phyloP scores from a whole-genome alignment of 2,329 filamentous ascomycete genomes.

The Aspergillus fumigatiaffinis region DNA sequence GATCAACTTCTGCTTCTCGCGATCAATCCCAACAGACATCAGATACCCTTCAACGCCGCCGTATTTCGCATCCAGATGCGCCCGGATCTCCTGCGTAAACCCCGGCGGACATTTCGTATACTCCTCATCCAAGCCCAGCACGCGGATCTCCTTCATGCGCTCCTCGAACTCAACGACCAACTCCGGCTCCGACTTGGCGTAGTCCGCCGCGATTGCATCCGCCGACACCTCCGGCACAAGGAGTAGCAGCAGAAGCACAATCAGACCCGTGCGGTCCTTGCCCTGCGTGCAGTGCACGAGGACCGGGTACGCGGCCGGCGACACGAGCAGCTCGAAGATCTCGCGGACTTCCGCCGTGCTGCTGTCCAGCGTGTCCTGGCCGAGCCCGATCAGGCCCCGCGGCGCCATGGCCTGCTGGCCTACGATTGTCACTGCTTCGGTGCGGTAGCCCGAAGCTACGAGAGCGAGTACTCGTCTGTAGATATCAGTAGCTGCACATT shows the following conservation, averaged over 20 bases:
- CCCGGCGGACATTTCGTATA: slow-evolving; percentile 65
- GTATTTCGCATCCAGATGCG: slow-evolving; percentile 58
- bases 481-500: neutral
- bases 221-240: slow-evolving; percentile 53
- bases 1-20: slow-evolving; percentile 40
- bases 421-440: slow-evolving; percentile 66
- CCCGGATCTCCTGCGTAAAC: slow-evolving; percentile 58
- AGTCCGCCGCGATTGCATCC: slow-evolving; percentile 66
- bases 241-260: slow-evolving; percentile 65
- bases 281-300: slow-evolving; percentile 84
- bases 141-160: slow-evolving; percentile 63
- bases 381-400: slow-evolving; percentile 68
- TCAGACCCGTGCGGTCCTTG: slow-evolving; percentile 77
- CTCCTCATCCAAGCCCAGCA: slow-evolving; percentile 68
- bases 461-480: slow-evolving; percentile 58
- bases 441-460: slow-evolving; percentile 63
- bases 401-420: slow-evolving; percentile 67
- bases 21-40: slow-evolving; percentile 56
- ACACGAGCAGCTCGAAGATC: slow-evolving; percentile 64
- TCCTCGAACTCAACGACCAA: slow-evolving; percentile 59
- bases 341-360: slow-evolving; percentile 62
- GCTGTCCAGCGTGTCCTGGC: slow-evolving; percentile 64
- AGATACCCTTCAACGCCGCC: slow-evolving; percentile 67
- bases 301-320: slow-evolving; percentile 52
- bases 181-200: slow-evolving; percentile 60